Percentiles rank a stretch among this genome's conserved stretches.
phyloP scores from a whole-genome alignment of 371 early-diverging fungal species.

The Lichtheimia corymbifera region DNA sequence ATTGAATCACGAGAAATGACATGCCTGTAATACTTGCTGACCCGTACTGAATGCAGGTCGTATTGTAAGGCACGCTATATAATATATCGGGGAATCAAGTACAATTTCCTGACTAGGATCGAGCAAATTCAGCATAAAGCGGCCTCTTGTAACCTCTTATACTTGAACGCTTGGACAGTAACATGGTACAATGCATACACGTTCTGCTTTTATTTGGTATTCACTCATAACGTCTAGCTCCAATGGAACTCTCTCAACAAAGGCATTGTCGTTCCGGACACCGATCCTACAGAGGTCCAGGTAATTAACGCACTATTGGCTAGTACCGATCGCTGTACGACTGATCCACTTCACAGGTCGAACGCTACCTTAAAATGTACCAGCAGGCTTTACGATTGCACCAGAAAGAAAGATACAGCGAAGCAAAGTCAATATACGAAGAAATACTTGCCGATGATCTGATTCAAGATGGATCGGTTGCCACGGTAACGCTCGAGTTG shows the following conservation, averaged over 20 bases:
- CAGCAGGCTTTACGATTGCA: slow-evolving; percentile 51
- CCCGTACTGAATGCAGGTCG: no score
- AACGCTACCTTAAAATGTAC: slow-evolving; percentile 49
- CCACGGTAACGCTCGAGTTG: slow-evolving; percentile 19
- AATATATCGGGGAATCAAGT: no score
- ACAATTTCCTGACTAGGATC: no score
- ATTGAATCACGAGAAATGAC: no score
- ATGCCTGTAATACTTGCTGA: no score
- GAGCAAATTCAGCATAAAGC: no score
- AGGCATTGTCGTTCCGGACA: slow-evolving; percentile 20
- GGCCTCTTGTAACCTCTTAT: no score
- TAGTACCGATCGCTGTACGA: not conserved
- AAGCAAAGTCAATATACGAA: slow-evolving; percentile 46
- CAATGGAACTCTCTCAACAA: slow-evolving; percentile 40
- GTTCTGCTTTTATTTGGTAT: no score
- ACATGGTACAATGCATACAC: no score
- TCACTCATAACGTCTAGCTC: slow-evolving; percentile 8
- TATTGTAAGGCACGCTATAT: no score
- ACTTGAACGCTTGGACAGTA: no score
- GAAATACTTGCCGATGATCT: slow-evolving; percentile 46
- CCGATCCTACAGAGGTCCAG: slow-evolving; percentile 36
- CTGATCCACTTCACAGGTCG: slow-evolving; percentile 33
- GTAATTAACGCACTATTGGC: slow-evolving; percentile 8
- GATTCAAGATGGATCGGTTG: slow-evolving; percentile 38
- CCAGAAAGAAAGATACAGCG: slow-evolving; percentile 41